A percentile compares a stretch with the other conserved stretches of the same genome.
Conservation (phyloP, 345 rosid species). For the Moricandia moricandioides region DNA sequence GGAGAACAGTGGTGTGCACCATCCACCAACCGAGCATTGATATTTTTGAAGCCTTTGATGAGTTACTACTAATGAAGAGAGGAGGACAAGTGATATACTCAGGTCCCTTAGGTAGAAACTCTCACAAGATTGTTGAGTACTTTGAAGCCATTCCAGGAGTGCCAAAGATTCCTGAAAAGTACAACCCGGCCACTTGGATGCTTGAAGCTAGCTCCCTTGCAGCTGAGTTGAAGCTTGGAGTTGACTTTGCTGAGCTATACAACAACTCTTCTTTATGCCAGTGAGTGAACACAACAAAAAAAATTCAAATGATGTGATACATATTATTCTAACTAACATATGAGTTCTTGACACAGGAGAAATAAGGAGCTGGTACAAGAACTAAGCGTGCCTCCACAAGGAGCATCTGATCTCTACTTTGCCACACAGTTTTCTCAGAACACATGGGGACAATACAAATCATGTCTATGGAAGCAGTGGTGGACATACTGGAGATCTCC, state of each 20-base stretch:
- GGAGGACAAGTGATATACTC: slow-evolving; percentile 77
- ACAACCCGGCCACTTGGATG: slow-evolving; percentile 92
- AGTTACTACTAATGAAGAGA: slow-evolving; percentile 75
- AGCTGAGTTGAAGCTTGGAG: slow-evolving; percentile 62
- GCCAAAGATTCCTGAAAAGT: slow-evolving; percentile 65
- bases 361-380: slow-evolving; percentile 54
- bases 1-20: slow-evolving; percentile 81
- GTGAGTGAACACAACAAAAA: slow-evolving; percentile 40
- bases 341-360: slow-evolving; percentile 39
- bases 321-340: not conserved
- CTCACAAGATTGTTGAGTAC: slow-evolving; percentile 68
- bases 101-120: slow-evolving; percentile 66
- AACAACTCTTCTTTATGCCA: slow-evolving; percentile 52
- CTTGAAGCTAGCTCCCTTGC: slow-evolving; percentile 81
- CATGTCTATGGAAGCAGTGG: slow-evolving; percentile 72
- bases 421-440: slow-evolving; percentile 51
- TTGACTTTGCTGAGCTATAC: slow-evolving; percentile 71
- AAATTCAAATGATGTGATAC: not conserved
- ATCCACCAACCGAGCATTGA: slow-evolving; percentile 87
- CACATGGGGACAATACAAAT: slow-evolving; percentile 58
- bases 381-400: slow-evolving; percentile 52
- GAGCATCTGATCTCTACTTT: slow-evolving; percentile 52
- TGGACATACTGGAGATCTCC: slow-evolving; percentile 85
- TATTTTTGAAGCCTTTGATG: slow-evolving; percentile 85
- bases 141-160: slow-evolving; percentile 74